Evolutionary conservation across 148 eudicot genomes (phyloP).

Genomic region (Amaranthus cruentus): DNA sequence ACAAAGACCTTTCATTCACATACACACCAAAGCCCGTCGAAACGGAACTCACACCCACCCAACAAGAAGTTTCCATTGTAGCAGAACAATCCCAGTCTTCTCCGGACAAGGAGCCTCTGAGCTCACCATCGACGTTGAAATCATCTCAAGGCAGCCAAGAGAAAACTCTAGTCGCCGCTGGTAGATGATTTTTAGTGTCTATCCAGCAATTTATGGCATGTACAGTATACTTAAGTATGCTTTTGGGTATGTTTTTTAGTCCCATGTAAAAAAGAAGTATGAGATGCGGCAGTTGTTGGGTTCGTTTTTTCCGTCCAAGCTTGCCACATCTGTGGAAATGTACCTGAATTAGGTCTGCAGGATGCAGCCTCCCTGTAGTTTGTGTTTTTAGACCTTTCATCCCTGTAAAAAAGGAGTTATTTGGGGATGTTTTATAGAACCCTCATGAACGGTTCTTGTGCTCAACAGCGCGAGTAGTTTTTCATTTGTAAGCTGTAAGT

Average conservation of each 20-base stretch:
- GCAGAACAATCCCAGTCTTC: constrained; percentile 4
- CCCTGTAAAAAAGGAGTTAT: not conserved
- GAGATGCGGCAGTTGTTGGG: constrained; percentile 12
- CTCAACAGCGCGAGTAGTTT: not conserved
- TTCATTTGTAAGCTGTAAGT: not conserved
- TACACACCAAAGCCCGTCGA: constrained; percentile 48
- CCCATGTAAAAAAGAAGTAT: constrained; percentile 5
- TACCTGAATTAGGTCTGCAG: constrained; percentile 1
- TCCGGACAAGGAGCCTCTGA: constrained; percentile 9
- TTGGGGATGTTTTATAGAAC: constrained; percentile 4
- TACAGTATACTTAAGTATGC: constrained; percentile 11
- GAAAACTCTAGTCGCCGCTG: constrained; percentile 34
- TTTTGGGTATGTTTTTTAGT: constrained; percentile 9
- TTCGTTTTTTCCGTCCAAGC: constrained; percentile 18
- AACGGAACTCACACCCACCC: constrained; percentile 18
- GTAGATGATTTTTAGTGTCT: constrained; percentile 32
- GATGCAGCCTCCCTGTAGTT: constrained; percentile 8
- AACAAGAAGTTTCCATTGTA: constrained; percentile 11
- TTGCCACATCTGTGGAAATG: constrained; percentile 5
- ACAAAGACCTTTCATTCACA: constrained; percentile 58
- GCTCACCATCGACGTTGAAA: constrained; percentile 15
- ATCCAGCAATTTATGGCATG: constrained; percentile 11
- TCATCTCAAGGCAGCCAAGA: constrained; percentile 23
- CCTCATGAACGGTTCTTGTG: not conserved
- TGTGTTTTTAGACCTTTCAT: not conserved